These are phyloP conservation scores for Ophiosphaerella korrae DNA, from an alignment of 2,329 filamentous ascomycete species.

Conservation along the genomic window DNA sequence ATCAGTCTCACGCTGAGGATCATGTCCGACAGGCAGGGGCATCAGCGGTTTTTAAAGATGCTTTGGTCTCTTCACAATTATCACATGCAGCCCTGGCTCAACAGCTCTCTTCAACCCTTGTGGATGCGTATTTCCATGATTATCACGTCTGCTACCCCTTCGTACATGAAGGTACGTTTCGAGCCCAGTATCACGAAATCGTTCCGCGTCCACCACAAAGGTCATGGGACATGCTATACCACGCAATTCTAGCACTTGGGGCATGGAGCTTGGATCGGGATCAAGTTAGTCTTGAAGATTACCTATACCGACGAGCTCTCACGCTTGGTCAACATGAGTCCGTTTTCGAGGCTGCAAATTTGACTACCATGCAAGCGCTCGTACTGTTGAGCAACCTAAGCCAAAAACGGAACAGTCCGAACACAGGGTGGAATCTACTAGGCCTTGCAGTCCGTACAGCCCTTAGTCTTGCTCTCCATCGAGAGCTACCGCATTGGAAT, in stretches of 20 bases:
- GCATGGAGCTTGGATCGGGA: slow-evolving; percentile 31
- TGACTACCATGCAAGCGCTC: slow-evolving; percentile 31
- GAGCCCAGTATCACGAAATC: slow-evolving; percentile 32
- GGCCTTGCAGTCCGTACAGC: slow-evolving; percentile 32
- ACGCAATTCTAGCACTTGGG: slow-evolving; percentile 28
- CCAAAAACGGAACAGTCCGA: slow-evolving; percentile 30
- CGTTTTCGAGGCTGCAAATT: slow-evolving; percentile 29
- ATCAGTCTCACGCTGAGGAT: slow-evolving; percentile 22
- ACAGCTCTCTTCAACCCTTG: slow-evolving; percentile 25
- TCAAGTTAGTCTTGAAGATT: slow-evolving; percentile 28
- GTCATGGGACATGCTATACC: slow-evolving; percentile 33
- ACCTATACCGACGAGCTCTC: slow-evolving; percentile 29
- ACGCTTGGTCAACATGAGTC: slow-evolving; percentile 31
- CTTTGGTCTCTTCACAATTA: slow-evolving; percentile 26
- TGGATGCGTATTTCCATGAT: slow-evolving; percentile 32
- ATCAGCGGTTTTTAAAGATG: slow-evolving; percentile 17
- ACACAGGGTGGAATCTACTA: slow-evolving; percentile 32
- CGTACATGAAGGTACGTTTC: slow-evolving; percentile 33
- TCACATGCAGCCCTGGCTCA: slow-evolving; percentile 28
- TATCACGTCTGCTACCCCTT: slow-evolving; percentile 32
- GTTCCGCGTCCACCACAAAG: slow-evolving; percentile 25
- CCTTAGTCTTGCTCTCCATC: slow-evolving; percentile 30
- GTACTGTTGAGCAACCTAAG: slow-evolving; percentile 30
- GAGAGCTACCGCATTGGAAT: slow-evolving; percentile 34
- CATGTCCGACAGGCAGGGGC: slow-evolving; percentile 9